Base-by-base conservation (phyloP, 768 basidiomycete species). In the Suillus fuscotomentosus region DNA sequence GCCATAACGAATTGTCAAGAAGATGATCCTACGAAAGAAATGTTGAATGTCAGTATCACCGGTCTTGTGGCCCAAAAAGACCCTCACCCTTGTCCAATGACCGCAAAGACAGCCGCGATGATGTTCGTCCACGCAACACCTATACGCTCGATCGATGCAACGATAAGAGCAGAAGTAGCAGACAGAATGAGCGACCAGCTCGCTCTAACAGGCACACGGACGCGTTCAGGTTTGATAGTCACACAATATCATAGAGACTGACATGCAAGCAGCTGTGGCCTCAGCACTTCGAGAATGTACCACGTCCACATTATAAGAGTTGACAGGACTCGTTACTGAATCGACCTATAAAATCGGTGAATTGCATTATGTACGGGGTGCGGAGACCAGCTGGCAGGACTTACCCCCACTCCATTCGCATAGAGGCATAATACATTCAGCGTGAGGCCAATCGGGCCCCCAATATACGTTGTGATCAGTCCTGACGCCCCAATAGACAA, bases 321-420 rank as follows among this genome's bases (percentile, higher is more conserved):
- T 76, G 24, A 75, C 73, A 0, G 87, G 85, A 34, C 79, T 81
- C 39, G 87, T 75, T 15, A 83, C 81, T 38, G 83, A 69, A 68
- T 88, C 85, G 20, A 84, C 77, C 86, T 87, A 20, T 20, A 45
- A 27, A 38, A 8, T 53, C 55, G 14, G 36, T 15, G 50, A 45
- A 15, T 7, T 13, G 9, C 14, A 14, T 57, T 24, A 5, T 47
- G 15, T 13, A 13, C 14, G 55, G 36, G 54, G 22, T 24, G 20
- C 31, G 27, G 41, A 6, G 14, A 10, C 31, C 31, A 31, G 5
- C 17, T 5, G 51, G 17, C 7, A 14, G 22, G 24, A 76, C 78
- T 45, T 69, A 88, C 88, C 39, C 87, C 86, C 20, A 88, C 54
- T 14, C 87, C 84, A 64, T 86, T 88, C 42, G 83, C 53, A 66